Evolutionary conservation across 2,329 filamentous ascomycete genomes (phyloP), one percentile per base, ranked within the genome.

Genomic region (Thermoascus crustaceus): DNA sequence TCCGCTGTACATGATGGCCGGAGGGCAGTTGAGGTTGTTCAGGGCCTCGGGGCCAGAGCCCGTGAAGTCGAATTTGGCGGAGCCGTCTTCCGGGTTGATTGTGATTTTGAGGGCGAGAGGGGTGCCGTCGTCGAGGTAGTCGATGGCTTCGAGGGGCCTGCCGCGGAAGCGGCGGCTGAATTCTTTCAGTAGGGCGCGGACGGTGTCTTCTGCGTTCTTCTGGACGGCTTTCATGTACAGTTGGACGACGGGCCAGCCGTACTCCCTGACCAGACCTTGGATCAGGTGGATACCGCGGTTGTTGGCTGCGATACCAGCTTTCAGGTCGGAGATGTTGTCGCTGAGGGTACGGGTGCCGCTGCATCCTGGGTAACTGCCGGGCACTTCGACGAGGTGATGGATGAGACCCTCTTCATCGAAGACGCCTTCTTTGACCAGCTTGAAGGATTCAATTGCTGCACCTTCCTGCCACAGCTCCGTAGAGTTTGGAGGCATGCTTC

Each of bases 71-170:
- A 91, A 93, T 0, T 82, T 64, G 0, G 85, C 85, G 42, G 84
- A 80, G 10, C 84, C 85, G 26, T 82, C 78, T 0, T 78, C 70
- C 0, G 75, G 73, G 50, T 89, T 76, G 44, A 93, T 91, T 1
- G 76, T 80, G 7, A 93, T 72, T 42, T 78, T 80, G 5, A 93
- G 71, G 34, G 73, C 69, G 49, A 93, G 89, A 0, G 84, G 82
- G 7, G 75, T 83, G 17, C 85, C 85, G 48, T 93, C 85, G 48
- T 93, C 86, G 83, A 93, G 91, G 64, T 80, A 85, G 52, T 94
- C 85, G 1, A 80, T 68, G 0, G 86, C 82, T 5, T 75, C 72
- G 0, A 93, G 71, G n/a, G 83, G 76, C 38, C 76, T 71, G 2
- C 80, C 80, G 45, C 77, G 71, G 46, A 86, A 85, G 16, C 76